Percentiles rank a stretch among this genome's conserved stretches.
Conservation (phyloP, 768 basidiomycete genomes). For the Rhodotorula graminis region DNA sequence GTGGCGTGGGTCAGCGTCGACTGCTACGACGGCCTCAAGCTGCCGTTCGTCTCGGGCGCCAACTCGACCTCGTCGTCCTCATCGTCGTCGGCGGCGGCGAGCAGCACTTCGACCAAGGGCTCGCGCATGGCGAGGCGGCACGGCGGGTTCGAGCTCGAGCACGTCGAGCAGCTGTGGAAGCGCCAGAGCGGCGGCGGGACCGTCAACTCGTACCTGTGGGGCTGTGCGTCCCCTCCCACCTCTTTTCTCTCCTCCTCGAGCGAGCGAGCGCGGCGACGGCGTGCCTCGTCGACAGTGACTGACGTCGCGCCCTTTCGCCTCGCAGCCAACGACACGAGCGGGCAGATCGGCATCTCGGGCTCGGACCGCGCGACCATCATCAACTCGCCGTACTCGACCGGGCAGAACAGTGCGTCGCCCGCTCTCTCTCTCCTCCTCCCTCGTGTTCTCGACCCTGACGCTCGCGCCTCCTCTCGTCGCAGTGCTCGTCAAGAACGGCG, state of each 20-base stretch:
- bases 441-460: not conserved
- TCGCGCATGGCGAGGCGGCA: not conserved
- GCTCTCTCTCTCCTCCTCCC: no score
- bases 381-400: constrained; percentile 32
- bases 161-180: constrained; percentile 11
- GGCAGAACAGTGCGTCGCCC: constrained; percentile 28
- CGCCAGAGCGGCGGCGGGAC: not conserved
- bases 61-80: constrained; percentile 17
- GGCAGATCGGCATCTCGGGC: constrained; percentile 23
- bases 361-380: constrained; percentile 31
- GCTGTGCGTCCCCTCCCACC: constrained; percentile 14
- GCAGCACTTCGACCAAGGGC: no score
- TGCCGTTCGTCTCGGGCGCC: constrained; percentile 18
- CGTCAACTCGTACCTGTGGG: constrained; percentile 28
- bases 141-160: not conserved
- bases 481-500: constrained; percentile 37
- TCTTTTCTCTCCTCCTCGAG: not conserved
- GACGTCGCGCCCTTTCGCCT: not conserved
- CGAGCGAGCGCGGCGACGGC: no score
- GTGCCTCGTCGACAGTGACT: no score
- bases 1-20: constrained; percentile 43
- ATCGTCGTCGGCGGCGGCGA: not conserved
- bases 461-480: not conserved
- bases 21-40: constrained; percentile 36
- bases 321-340: constrained; percentile 32